Base-by-base conservation (phyloP, 352 stramenopile genomes). In the Phytophthora cryptogea region DNA sequence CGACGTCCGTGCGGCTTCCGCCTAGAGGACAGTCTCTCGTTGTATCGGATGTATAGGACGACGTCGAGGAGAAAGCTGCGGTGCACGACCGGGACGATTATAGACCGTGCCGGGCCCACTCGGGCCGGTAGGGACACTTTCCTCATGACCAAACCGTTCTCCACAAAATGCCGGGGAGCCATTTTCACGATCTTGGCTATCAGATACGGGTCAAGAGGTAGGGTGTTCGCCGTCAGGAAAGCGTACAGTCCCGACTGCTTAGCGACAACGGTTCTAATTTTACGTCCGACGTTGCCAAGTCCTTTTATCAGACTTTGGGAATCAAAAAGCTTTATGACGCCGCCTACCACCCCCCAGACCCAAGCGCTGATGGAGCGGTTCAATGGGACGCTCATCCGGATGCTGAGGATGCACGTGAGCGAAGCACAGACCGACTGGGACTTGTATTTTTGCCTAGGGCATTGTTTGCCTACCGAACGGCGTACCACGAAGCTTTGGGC, bases 371-470 rank as follows among this genome's bases (percentile, higher is more conserved):
- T 36, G 9, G 31, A 36, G 2, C 14, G 42, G 3, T 53, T 59
- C 31, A 58, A 58, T 10, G 51, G 40, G 4, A 58, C 41, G 4
- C 17, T 59, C 14, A 41, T 54, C n/a, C 16, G 53, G 11, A 57
- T 55, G 23, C 13, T 44, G 11, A 17, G 8, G n/a, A 50, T 58
- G 37, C 28, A 42, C 8, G 49, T 47, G 3, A 39, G 26, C 20
- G n/a, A 44, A 26, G 23, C 48, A 8, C 48, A 55, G 20, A 44
- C 20, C 4, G 48, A 46, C 6, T 45, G 48, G 48, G 48, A 55
- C 9, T 7, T 55, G 14, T 55, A 46, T 45, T 55, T 55, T 55
- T 55, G 35, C 20, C 48, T 8, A 7, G 48, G 5, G 53, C 48
- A 5, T 8, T 61, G 16, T 54, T 63, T 23, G 54, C 36, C 26